phyloP scores from a whole-genome alignment of 2,329 filamentous ascomycete species.

The Pestalotiopsis sp. region DNA sequence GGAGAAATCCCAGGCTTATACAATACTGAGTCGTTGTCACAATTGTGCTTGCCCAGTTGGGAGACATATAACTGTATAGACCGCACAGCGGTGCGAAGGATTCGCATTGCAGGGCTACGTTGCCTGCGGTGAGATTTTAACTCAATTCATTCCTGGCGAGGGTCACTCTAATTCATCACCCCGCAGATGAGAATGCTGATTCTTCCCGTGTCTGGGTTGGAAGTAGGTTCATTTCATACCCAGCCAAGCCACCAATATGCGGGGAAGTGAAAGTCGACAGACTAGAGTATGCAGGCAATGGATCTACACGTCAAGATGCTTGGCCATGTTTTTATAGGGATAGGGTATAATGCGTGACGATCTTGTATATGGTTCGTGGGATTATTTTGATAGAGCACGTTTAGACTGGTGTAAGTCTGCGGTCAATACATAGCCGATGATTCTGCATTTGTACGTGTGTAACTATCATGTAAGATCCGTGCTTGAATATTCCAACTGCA shows the following conservation, averaged over 20 bases:
- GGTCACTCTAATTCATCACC: neutral
- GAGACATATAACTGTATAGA: neutral
- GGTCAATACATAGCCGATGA: too few relatives aligned
- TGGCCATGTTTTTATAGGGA: too few relatives aligned
- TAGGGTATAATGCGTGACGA: too few relatives aligned
- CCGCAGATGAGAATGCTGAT: neutral
- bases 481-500: too few relatives aligned
- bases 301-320: too few relatives aligned
- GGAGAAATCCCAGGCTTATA: neutral
- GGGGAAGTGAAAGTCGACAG: neutral
- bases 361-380: too few relatives aligned
- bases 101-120: neutral
- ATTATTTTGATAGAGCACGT: too few relatives aligned
- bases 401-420: too few relatives aligned
- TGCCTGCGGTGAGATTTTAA: neutral
- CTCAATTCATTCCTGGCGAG: neutral
- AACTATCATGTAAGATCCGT: too few relatives aligned
- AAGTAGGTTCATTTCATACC: neutral
- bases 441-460: too few relatives aligned
- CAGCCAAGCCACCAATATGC: neutral
- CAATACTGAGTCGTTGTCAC: neutral
- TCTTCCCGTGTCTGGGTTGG: neutral
- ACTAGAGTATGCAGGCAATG: too few relatives aligned
- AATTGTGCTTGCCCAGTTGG: neutral
- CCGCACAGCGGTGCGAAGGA: neutral